phyloP scores from a whole-genome alignment of 2,329 filamentous ascomycete species.

The Acephala macrosclerotiorum region DNA sequence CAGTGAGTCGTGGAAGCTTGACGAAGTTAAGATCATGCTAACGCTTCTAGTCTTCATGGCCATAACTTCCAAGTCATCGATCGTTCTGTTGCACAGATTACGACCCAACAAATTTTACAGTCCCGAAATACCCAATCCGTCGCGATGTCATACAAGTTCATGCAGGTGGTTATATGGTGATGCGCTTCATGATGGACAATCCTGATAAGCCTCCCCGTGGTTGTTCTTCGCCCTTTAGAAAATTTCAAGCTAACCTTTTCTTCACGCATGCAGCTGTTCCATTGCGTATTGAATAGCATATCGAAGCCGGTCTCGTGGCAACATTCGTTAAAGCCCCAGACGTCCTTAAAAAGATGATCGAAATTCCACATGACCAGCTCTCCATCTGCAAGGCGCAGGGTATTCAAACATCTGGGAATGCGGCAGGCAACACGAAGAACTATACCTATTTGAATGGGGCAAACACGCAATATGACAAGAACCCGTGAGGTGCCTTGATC shows the following conservation, averaged over 20 bases:
- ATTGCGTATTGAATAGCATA: slow-evolving; percentile 1
- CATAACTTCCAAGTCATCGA: too few relatives aligned
- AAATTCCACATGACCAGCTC: not conserved
- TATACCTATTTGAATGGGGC: not conserved
- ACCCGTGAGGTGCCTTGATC: not conserved
- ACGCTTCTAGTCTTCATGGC: too few relatives aligned
- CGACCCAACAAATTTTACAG: too few relatives aligned
- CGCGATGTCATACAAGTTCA: too few relatives aligned
- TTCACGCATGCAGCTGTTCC: not conserved
- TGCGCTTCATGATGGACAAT: too few relatives aligned
- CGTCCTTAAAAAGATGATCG: not conserved
- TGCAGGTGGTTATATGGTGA: too few relatives aligned
- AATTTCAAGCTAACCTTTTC: too few relatives aligned
- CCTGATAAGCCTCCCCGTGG: too few relatives aligned
- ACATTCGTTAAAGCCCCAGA: not conserved
- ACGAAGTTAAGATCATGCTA: too few relatives aligned
- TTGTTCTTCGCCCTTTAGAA: not conserved
- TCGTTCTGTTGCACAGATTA: too few relatives aligned
- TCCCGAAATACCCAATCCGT: too few relatives aligned
- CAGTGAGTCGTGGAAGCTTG: too few relatives aligned
- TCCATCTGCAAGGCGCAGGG: not conserved
- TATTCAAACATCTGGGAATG: not conserved
- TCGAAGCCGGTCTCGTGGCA: not conserved
- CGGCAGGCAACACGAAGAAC: slow-evolving; percentile 3
- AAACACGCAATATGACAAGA: not conserved